Conservation (phyloP, 768 basidiomycete genomes). For the Piloderma croceum region DNA sequence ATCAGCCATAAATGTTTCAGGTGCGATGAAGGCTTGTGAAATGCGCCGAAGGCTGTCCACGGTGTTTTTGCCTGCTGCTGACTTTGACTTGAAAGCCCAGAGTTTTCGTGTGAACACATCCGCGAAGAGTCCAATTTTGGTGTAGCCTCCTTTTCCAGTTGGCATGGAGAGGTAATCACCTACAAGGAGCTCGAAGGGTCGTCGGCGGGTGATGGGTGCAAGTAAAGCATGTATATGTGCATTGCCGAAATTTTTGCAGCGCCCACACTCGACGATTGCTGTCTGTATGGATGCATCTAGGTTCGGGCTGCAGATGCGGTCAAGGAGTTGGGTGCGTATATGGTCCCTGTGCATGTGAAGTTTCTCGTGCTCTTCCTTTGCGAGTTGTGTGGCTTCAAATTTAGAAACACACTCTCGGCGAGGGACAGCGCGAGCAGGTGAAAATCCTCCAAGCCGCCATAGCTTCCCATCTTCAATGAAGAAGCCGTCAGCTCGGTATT, state of each 20-base stretch:
- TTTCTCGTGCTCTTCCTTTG: conserved; percentile 3
- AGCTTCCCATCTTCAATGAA: conserved; percentile 9
- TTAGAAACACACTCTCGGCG: conserved; percentile 4
- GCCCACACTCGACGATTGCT: conserved; percentile 20
- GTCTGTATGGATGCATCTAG: conserved; percentile 17
- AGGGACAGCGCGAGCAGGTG: conserved; percentile 1
- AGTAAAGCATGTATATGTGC: conserved; percentile 29
- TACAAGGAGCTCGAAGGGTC: conserved; percentile 35
- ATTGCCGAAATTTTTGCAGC: too few relatives aligned
- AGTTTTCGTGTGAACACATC: conserved; percentile 16
- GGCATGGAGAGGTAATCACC: conserved; percentile 27
- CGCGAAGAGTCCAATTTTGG: conserved; percentile 13
- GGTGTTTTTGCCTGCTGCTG: too few relatives aligned
- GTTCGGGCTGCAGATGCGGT: conserved; percentile 24
- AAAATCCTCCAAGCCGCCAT: conserved; percentile 8
- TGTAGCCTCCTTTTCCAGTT: conserved; percentile 19
- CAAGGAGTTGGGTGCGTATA: conserved; percentile 26
- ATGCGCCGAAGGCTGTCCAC: conserved; percentile 16
- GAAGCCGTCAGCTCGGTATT: too few relatives aligned
- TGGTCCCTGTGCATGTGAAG: conserved; percentile 29
- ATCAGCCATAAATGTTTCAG: conserved; percentile 19
- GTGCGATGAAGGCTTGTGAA: conserved; percentile 3
- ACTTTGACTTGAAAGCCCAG: conserved; percentile 20
- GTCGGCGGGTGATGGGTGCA: conserved; percentile 29
- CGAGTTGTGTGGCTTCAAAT: conserved; percentile 6